Evolutionary conservation across 345 rosid species (phyloP), one percentile per base, ranked within the genome.

Genomic region (Eutrema heterophyllum): DNA sequence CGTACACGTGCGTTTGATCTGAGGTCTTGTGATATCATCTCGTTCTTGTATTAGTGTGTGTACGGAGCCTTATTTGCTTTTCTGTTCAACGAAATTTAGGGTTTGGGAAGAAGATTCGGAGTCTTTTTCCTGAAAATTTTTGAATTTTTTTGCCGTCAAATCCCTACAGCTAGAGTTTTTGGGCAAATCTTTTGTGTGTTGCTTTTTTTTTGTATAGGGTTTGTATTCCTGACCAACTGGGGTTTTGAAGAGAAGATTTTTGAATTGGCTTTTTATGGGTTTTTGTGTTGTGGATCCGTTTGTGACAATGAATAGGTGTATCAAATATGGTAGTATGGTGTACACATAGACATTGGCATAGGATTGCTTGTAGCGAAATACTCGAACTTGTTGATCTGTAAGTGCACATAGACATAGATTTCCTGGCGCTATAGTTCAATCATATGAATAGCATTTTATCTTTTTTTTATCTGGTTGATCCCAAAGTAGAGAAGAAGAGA

Each of bases 1-100:
- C 50, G 41, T 45, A 35, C 74, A 35, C 12, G 30, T 45, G 13
- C 27, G 11, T 55, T 70, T 71, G 63, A 57, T 77, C 68, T 49
- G 44, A 49, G 62, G 67, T 71, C 48, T 16, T 13, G 44, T 55
- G 44, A 55, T 62, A 4, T 76, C 39, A 32, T 46, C 46, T 70
- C 18, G 6, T 52, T 50, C 10, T 52, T 7, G 59, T 52, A 6
- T 39, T 35, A 33, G 24, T 33, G 32, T 66, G 27, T 74, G 7
- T 40, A 67, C 38, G 24, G 39, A 50, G 27, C 10, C 9, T 49
- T 48, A 1, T n/a, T n/a, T 51, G 2, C 26, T 51, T 75, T 59
- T 59, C 35, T 41, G 10, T 60, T 67, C 48, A 24, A 7, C 24
- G 33, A 38, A 10, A 5, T 1, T 35, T 68, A 45, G 64, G 58